Conservation (phyloP, 2,329 filamentous ascomycete species). For the Penicillium olsonii region DNA sequence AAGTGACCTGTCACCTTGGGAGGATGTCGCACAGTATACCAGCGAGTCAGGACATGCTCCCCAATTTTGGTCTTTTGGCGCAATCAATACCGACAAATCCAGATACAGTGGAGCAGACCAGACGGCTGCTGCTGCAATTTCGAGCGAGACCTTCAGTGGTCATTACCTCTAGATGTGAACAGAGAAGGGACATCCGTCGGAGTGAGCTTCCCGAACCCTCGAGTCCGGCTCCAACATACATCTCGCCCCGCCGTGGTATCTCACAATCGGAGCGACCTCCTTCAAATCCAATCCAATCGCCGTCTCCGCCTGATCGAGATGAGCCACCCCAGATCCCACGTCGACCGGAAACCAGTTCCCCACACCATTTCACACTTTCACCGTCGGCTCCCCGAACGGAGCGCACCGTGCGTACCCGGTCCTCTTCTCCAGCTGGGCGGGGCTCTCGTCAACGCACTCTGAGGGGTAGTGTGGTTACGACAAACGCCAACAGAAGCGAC, state of each 20-base stretch:
- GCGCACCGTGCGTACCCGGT: background rate
- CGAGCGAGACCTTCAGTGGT: background rate
- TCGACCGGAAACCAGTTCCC: no score
- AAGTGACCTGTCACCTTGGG: no score
- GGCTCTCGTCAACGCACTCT: slow-evolving; percentile 2
- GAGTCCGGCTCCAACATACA: background rate
- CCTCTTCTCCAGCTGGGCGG: background rate
- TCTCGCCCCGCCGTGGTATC: background rate
- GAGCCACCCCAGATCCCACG: no score
- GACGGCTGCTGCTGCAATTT: background rate
- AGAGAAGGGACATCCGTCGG: background rate
- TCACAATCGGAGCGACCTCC: background rate
- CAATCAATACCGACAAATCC: background rate
- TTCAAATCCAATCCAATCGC: background rate
- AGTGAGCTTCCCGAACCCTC: background rate
- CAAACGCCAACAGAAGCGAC: slow-evolving; percentile 9
- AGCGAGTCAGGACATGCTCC: background rate
- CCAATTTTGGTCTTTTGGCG: background rate
- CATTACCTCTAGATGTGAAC: background rate
- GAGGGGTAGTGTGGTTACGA: slow-evolving; percentile 6
- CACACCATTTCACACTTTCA: background rate
- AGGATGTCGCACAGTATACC: background rate
- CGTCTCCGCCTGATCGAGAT: background rate
- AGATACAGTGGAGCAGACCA: background rate
- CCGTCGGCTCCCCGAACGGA: background rate